Evolutionary conservation across 2,329 filamentous ascomycete species (phyloP).

Genomic region (Xylaria sp.): DNA sequence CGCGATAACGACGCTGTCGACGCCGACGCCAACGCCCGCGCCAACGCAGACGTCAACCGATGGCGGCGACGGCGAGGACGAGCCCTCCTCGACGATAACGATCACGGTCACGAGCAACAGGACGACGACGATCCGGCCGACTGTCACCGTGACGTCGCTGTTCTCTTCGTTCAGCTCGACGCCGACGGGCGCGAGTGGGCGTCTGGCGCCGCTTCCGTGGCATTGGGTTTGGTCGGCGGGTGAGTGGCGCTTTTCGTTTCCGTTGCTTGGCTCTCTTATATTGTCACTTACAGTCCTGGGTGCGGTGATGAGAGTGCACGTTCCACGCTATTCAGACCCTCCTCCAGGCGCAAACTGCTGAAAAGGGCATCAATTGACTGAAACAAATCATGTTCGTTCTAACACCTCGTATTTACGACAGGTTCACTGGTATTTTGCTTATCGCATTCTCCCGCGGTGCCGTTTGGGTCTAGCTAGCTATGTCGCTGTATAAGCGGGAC

Average conservation of each 20-base stretch:
- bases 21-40: neutral
- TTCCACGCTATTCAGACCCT: too few species aligned
- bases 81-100: neutral
- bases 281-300: too few species aligned
- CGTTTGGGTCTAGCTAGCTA: neutral
- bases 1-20: neutral
- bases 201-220: neutral
- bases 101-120: slow-evolving; percentile 16
- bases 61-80: neutral
- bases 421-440: neutral
- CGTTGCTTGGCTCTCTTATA: too few species aligned
- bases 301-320: too few species aligned
- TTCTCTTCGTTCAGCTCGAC: neutral
- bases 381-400: neutral
- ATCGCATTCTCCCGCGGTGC: neutral
- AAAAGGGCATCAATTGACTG: too few species aligned
- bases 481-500: neutral
- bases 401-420: neutral
- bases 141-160: slow-evolving; percentile 16
- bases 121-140: slow-evolving; percentile 17
- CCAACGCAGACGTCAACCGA: neutral
- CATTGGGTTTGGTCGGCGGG: neutral
- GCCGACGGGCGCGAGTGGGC: neutral
- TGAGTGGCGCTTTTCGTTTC: neutral
- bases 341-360: too few species aligned